Conservation (phyloP, 164 flowering plant species). For the Macadamia integrifolia region DNA sequence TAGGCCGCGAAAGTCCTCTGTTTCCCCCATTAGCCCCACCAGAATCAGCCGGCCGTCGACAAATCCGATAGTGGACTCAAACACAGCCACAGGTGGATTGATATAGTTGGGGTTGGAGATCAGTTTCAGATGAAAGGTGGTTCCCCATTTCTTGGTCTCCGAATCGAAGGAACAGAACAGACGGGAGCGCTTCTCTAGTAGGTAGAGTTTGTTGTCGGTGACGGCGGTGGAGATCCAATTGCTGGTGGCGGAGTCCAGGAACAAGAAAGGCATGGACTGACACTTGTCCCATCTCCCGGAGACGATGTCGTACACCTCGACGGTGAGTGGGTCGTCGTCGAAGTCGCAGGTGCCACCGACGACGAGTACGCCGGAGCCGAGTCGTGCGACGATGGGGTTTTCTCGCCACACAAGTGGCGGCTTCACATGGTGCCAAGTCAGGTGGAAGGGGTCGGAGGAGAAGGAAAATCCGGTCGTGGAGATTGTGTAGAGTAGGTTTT, state of each 20-base stretch:
- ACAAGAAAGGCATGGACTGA: conserved; percentile 45
- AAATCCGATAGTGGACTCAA: conserved; percentile 30
- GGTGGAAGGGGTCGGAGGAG: conserved; percentile 49
- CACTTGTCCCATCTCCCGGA: conserved; percentile 38
- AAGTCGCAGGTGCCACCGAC: conserved; percentile 68
- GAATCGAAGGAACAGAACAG: conserved; percentile 40
- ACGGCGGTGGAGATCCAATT: conserved; percentile 61
- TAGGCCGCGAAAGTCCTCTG: conserved; percentile 20
- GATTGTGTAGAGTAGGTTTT: conserved; percentile 42
- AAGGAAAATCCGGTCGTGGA: conserved; percentile 36
- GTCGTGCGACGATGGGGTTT: conserved; percentile 63
- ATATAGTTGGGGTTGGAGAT: no score
- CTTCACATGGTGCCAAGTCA: conserved; percentile 38
- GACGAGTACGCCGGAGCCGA: conserved; percentile 44
- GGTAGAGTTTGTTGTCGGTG: conserved; percentile 24
- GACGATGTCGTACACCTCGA: conserved; percentile 48
- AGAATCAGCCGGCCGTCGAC: conserved; percentile 33
- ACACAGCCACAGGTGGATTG: not conserved
- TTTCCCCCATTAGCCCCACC: conserved; percentile 39
- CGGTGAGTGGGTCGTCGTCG: conserved; percentile 57
- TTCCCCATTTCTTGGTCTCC: conserved; percentile 4
- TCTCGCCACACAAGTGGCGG: conserved; percentile 50
- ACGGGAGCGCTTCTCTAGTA: conserved; percentile 48
- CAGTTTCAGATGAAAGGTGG: no score
- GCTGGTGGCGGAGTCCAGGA: conserved; percentile 45